Evolutionary conservation across 2,329 filamentous ascomycete genomes (phyloP).

Genomic region (Ophiostoma ips): DNA sequence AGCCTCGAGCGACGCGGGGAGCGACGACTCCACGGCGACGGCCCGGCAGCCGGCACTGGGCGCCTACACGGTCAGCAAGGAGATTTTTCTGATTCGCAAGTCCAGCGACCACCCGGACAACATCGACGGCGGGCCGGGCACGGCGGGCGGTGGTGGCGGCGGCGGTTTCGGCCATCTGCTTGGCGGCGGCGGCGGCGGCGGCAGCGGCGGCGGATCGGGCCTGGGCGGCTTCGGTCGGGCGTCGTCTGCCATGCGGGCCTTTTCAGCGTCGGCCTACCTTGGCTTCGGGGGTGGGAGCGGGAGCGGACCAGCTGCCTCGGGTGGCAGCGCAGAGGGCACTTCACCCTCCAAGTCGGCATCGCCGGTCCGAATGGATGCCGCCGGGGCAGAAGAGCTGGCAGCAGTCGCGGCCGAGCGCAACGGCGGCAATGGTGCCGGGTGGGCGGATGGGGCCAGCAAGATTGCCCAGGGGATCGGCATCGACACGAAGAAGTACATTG

Average conservation of each 20-base stretch:
- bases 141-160: neutral
- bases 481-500: constrained; percentile 62
- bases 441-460: constrained; percentile 42
- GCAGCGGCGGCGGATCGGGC: neutral
- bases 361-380: constrained; percentile 20
- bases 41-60: neutral
- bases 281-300: neutral
- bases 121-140: constrained; percentile 22
- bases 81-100: constrained; percentile 46
- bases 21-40: constrained; percentile 5
- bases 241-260: constrained; percentile 14
- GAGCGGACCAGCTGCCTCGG: too few relatives aligned
- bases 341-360: constrained; percentile 15
- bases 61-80: constrained; percentile 30
- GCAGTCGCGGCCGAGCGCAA: constrained; percentile 15
- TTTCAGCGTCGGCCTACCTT: constrained; percentile 10
- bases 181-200: constrained; percentile 12
- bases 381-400: constrained; percentile 17
- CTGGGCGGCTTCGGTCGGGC: constrained; percentile 21
- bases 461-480: constrained; percentile 62
- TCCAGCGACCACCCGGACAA: constrained; percentile 38
- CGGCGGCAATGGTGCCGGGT: constrained; percentile 15
- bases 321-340: neutral
- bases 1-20: neutral
- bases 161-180: too few relatives aligned